These are phyloP conservation scores for Teratosphaeria pseudoeucalypti DNA, from an alignment of 2,329 filamentous ascomycete genomes.

Conservation along the genomic window DNA sequence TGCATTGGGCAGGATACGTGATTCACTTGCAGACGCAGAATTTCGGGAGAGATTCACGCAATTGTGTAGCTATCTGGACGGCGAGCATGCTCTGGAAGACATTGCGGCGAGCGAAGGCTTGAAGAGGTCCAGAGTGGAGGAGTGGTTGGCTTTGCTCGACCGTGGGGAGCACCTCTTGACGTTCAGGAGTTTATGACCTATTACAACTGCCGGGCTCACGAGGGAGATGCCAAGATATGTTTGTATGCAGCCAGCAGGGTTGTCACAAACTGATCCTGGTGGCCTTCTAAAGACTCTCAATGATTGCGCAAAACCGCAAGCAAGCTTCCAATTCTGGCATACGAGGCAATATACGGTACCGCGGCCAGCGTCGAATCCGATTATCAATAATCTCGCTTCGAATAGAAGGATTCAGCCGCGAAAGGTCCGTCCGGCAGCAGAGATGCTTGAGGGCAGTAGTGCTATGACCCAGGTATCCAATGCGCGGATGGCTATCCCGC, in stretches of 20 bases:
- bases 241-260: neutral
- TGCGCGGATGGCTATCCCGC: neutral
- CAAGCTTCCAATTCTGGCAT: neutral
- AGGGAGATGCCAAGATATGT: neutral
- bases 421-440: neutral
- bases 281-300: neutral
- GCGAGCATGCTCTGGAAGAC: slow-evolving; percentile 71
- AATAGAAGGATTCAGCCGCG: too few species aligned
- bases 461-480: neutral
- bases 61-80: slow-evolving; percentile 81
- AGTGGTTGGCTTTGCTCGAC: slow-evolving; percentile 53
- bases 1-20: slow-evolving; percentile 6
- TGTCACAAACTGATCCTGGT: neutral
- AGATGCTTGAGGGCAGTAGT: neutral
- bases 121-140: slow-evolving; percentile 60
- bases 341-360: neutral
- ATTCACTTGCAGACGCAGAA: slow-evolving; percentile 36
- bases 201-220: neutral
- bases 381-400: too few species aligned
- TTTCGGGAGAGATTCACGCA: slow-evolving; percentile 59
- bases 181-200: slow-evolving; percentile 2
- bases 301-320: neutral
- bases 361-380: neutral
- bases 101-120: slow-evolving; percentile 70
- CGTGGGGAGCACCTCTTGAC: slow-evolving; percentile 41